Percentiles rank a stretch among this genome's conserved stretches.
Evolutionary conservation across 2,329 filamentous ascomycete genomes (phyloP).

Genomic region (Fusarium sp.): DNA sequence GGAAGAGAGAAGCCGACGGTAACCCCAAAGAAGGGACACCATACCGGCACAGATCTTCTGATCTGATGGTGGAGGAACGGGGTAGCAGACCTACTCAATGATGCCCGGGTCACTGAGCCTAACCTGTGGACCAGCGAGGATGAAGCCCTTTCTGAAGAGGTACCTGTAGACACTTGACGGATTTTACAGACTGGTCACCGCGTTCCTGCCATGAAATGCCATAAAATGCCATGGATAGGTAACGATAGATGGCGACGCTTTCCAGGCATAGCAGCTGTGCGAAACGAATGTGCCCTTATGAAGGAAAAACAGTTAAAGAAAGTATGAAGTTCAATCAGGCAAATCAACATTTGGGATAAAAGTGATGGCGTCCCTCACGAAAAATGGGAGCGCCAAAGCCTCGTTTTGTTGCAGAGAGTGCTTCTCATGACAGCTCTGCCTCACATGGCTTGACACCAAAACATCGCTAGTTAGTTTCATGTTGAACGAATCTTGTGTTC

Average conservation of each 20-base stretch:
- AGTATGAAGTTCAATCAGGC: background rate
- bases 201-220: background rate
- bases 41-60: background rate
- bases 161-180: accelerated
- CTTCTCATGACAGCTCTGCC: background rate
- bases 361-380: accelerated
- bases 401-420: background rate
- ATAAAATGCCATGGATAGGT: background rate
- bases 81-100: background rate
- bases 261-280: background rate
- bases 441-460: background rate
- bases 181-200: background rate
- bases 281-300: background rate
- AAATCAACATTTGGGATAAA: background rate
- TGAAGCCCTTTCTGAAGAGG: background rate
- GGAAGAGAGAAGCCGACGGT: background rate
- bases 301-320: background rate
- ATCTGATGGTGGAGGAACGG: background rate
- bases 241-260: background rate
- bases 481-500: accelerated
- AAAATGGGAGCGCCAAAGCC: background rate
- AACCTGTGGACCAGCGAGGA: background rate
- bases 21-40: background rate
- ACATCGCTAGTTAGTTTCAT: background rate
- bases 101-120: background rate